Base-by-base conservation (phyloP, 1,284 basidiomycete species). In the Kwoniella shivajii region DNA sequence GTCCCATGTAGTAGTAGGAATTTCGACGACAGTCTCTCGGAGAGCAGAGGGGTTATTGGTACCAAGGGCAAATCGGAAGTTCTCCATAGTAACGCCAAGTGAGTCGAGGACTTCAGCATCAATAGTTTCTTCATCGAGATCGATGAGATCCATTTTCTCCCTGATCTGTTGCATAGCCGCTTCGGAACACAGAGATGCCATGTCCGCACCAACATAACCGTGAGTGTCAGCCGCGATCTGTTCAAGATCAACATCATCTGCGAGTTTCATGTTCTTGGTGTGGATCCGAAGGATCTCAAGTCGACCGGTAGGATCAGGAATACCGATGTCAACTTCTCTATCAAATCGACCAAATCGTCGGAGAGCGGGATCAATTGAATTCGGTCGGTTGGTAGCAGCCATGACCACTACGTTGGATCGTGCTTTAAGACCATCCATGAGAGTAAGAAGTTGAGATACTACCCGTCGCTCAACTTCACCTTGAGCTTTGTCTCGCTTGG, bases 231-330 rank as follows among this genome's bases (percentile, higher is more conserved):
- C 92, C 50, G 95, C 95, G 69, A 99, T 98, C 82, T 95, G 92
- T 78, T 99, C 95, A 54, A 99, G 85, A 71, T 99, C 96, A 46
- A 99, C 95, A 70, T 99, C 96, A 57, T 98, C 94, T n/a, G 80
- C 86, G 42, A 99, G 84, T 81, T 98, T 99, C 95, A 99, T 99
- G 83, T 99, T 99, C 87, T 98, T 99, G 57, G 96, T 99, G 83
- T 98, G 95, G 65, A 99, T 99, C 61, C 95, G 90, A 60, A 99
- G 86, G 69, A 99, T 98, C 79, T 99, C 95, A 43, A 98, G 86
- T 79, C 96, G 95, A 56, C 95, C 94, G 59, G 94, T 98, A 0
- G 95, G 94, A 79, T 99, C 95, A 52, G 95, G 96, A 67, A 99
- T 98, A 75, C 96, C 92, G 66, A 99, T 99, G 80, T 99, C 95